These are phyloP conservation scores for Nothopassalora personata DNA, from an alignment of 2,329 filamentous ascomycete species.

Conservation along the genomic window DNA sequence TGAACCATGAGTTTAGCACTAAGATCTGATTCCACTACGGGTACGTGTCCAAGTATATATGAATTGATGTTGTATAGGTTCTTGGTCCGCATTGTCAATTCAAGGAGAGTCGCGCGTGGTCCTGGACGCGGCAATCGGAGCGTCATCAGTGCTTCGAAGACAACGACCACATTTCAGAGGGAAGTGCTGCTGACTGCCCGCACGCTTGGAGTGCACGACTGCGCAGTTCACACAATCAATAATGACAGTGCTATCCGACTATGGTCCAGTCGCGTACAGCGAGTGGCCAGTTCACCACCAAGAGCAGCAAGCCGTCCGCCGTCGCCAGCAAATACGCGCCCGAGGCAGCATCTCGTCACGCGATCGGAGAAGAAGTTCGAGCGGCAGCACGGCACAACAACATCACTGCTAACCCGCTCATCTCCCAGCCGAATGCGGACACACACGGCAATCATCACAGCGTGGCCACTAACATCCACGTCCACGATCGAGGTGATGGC, in stretches of 20 bases:
- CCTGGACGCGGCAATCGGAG: background rate
- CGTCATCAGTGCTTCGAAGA: background rate
- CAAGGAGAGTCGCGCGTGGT: background rate
- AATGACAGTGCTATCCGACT: slow-evolving; percentile 5
- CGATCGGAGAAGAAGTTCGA: background rate
- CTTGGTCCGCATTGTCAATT: background rate
- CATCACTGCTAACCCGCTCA: background rate
- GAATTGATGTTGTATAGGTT: background rate
- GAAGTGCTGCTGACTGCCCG: background rate
- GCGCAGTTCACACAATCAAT: slow-evolving; percentile 4
- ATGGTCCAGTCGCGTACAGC: slow-evolving; percentile 6
- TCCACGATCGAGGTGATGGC: background rate
- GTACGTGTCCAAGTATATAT: background rate
- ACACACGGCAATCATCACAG: background rate
- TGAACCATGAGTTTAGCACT: background rate
- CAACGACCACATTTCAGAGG: background rate
- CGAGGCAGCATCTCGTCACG: background rate
- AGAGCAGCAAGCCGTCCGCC: background rate
- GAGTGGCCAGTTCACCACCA: slow-evolving; percentile 6
- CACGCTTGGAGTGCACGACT: background rate
- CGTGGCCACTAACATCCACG: background rate
- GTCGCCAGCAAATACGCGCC: background rate
- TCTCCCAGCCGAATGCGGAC: background rate
- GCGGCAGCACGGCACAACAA: background rate
- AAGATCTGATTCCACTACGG: too few species aligned